Evolutionary conservation across 768 basidiomycete species (phyloP).

Genomic region (Trametes coccinea): DNA sequence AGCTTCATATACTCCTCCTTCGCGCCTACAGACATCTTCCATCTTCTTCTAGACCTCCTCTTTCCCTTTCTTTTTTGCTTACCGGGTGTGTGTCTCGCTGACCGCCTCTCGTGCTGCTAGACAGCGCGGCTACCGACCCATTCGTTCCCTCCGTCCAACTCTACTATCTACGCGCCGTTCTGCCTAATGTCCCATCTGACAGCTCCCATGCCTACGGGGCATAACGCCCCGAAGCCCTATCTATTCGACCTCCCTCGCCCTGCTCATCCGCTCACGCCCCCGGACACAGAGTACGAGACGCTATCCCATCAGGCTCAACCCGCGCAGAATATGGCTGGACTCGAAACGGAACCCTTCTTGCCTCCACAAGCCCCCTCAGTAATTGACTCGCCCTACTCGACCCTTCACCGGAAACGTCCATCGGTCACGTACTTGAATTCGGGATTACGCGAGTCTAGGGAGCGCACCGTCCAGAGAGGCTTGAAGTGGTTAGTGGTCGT

Average conservation of each 20-base stretch:
- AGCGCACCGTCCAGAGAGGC: conserved; percentile 27
- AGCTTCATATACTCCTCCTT: conserved; percentile 9
- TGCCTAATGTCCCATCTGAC: conserved; percentile 45
- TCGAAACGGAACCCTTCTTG: conserved; percentile 18
- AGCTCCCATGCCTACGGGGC: conserved; percentile 28
- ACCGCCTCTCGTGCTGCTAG: conserved; percentile 23
- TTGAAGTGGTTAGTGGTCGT: conserved; percentile 63
- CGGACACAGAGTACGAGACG: conserved; percentile 36
- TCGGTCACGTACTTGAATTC: conserved; percentile 45
- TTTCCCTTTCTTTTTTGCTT: conserved; percentile 9
- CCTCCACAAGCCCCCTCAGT: conserved; percentile 8
- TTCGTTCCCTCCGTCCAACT: conserved; percentile 12
- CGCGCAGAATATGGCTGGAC: conserved; percentile 20
- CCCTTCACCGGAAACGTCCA: conserved; percentile 22
- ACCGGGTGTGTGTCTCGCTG: not conserved
- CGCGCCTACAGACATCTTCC: not conserved
- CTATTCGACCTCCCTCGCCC: conserved; percentile 45
- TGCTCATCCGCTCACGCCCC: conserved; percentile 36
- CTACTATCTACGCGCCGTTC: conserved; percentile 3
- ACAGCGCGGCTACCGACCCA: conserved; percentile 20
- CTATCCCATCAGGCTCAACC: conserved; percentile 16
- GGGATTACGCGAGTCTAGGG: conserved; percentile 27
- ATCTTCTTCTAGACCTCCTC: conserved; percentile 2
- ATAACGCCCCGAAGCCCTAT: conserved; percentile 45
- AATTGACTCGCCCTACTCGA: conserved; percentile 15